Evolutionary conservation across 2,329 filamentous ascomycete species (phyloP).

Genomic region (Fusarium guadeloupense): DNA sequence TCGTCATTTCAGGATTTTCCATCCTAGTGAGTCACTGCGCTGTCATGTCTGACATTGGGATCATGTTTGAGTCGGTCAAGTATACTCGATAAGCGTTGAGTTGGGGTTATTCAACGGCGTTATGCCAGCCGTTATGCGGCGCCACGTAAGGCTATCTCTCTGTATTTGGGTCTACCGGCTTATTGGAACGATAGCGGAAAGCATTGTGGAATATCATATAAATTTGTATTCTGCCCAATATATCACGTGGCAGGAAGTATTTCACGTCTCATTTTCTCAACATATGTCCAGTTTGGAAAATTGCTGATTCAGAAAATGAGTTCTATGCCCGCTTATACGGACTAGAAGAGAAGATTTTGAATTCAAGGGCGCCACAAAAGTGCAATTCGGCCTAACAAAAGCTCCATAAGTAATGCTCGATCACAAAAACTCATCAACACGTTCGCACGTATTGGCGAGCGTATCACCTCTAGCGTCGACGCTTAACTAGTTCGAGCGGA

Average conservation of each 20-base stretch:
- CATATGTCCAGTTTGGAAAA: not conserved
- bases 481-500: conserved; percentile 33
- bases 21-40: conserved; percentile 12
- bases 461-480: conserved; percentile 26
- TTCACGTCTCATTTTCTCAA: conserved; percentile 4
- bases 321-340: conserved; percentile 28
- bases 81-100: not conserved
- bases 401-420: conserved; percentile 5
- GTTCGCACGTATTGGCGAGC: conserved; percentile 23
- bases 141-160: conserved; percentile 5
- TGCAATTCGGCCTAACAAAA: conserved; percentile 9
- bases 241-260: conserved; percentile 10
- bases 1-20: not conserved
- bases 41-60: not conserved
- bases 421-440: conserved; percentile 26
- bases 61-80: not conserved
- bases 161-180: conserved; percentile 11
- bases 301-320: not conserved
- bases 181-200: conserved; percentile 4
- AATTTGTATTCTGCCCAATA: conserved; percentile 15
- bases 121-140: conserved; percentile 30
- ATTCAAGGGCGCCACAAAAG: conserved; percentile 5
- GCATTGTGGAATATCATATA: conserved; percentile 1
- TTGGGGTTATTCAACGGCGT: not conserved
- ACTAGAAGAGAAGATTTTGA: conserved; percentile 13